Base-by-base conservation (phyloP, 306 rosid genomes). In the Prunus salicina region DNA sequence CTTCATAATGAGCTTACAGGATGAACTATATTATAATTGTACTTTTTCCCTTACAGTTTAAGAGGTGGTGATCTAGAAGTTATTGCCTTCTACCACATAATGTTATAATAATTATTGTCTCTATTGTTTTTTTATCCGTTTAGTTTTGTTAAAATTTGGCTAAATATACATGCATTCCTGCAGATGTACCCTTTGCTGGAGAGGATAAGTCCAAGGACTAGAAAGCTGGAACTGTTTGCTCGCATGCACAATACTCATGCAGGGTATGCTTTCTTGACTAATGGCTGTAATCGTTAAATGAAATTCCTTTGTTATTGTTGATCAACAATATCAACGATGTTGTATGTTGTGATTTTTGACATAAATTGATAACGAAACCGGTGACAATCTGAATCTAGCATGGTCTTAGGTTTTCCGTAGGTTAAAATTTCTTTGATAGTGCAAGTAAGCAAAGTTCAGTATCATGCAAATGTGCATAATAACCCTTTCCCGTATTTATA, bases 181-280 rank as follows among this genome's bases (percentile, higher is more conserved):
- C 84, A 95, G 99, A 92, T 96, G 99, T 96, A 96, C 78, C 93
- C 96, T 63, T 64, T 96, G 96, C 89, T 96, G 86, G 99, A 92
- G 86, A 87, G 99, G 86, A 89, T 96, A 75, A 96, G 99, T 87
- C 99, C 99, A 9, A 89, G 97, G 83, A 96, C 99, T 68, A 96
- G 99, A 75, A 96, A 92, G 87, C 90, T 96, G 58, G 99, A 96
- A 73, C 78, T 96, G 74, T 96, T 96, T 86, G 99, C 99, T 49
- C 97, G 97, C 52, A 96, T 96, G 99, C 99, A 96, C 93, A 96
- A 96, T 82, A 96, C 99, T 80, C 98, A 96, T 79, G 93, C 99
- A 57, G 99, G 99, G 98, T 96, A 77, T 74, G 86, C 73, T 86
- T 80, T 79, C 81, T 67, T 53, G 20, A 19, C 77, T 69, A 25